Evolutionary conservation across 768 basidiomycete species (phyloP).

Genomic region (Cystofilobasidium macerans): DNA sequence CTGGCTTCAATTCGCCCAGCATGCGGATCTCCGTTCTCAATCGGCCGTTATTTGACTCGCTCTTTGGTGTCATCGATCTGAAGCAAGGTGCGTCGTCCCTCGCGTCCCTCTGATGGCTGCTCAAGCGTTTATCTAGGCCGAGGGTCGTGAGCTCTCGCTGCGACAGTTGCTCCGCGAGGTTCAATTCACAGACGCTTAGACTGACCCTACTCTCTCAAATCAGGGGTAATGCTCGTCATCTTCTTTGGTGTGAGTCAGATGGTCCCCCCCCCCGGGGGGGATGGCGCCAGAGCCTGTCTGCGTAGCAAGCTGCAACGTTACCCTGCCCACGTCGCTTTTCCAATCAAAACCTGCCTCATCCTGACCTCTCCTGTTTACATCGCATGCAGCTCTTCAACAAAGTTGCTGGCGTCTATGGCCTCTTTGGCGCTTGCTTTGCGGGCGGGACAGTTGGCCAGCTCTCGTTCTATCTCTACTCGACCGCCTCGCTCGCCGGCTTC

Average conservation of each 20-base stretch:
- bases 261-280: not conserved
- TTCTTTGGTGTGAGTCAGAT: constrained; percentile 65
- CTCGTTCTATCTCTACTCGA: constrained; percentile 86
- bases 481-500: constrained; percentile 63
- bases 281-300: constrained; percentile 1
- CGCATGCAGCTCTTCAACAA: constrained; percentile 58
- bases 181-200: not conserved
- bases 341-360: not conserved
- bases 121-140: not conserved
- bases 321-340: not conserved
- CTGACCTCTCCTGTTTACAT: not conserved
- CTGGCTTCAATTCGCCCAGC: not conserved
- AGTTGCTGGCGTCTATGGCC: constrained; percentile 91
- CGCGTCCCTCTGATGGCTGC: not conserved
- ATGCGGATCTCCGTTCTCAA: constrained; percentile 25
- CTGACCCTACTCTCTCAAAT: not conserved
- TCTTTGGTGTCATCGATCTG: constrained; percentile 77
- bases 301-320: not conserved
- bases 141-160: not conserved
- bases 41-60: constrained; percentile 48
- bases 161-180: not conserved
- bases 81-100: constrained; percentile 58
- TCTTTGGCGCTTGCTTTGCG: constrained; percentile 70
- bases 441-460: constrained; percentile 91
- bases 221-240: constrained; percentile 67